Conservation (phyloP, 1,284 basidiomycete species). For the Phlebopus sp. region DNA sequence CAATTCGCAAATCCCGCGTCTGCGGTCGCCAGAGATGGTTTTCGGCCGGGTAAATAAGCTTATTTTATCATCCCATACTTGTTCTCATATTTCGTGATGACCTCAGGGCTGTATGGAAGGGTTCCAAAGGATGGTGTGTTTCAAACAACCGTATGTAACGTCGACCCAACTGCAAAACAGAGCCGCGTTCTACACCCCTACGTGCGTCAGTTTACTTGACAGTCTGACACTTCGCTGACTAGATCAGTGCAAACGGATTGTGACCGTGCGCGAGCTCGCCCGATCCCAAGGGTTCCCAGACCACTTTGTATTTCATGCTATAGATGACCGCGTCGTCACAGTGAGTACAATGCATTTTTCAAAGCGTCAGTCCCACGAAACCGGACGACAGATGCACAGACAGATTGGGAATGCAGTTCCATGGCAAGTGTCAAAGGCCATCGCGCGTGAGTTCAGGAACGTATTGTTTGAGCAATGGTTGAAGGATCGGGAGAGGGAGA, state of each 20-base stretch:
- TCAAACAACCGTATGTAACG: conserved; percentile 69
- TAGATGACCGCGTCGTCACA: conserved; percentile 50
- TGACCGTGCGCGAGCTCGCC: conserved; percentile 71
- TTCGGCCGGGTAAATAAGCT: conserved; percentile 41
- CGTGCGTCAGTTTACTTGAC: conserved; percentile 37
- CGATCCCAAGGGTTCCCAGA: conserved; percentile 78
- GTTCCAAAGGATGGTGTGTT: conserved; percentile 54
- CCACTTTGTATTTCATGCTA: conserved; percentile 56
- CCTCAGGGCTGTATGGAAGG: conserved; percentile 58
- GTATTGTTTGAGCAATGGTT: conserved; percentile 52
- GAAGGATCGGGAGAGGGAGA: conserved; percentile 26
- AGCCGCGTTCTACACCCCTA: conserved; percentile 61
- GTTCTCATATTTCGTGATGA: background rate
- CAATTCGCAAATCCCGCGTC: conserved; percentile 57
- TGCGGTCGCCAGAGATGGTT: conserved; percentile 48
- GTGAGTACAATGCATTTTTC: conserved; percentile 38
- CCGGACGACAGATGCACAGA: conserved; percentile 57
- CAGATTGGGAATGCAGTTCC: conserved; percentile 79
- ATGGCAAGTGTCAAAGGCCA: conserved; percentile 55
- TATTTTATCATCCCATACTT: background rate
- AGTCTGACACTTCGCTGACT: conserved; percentile 4
- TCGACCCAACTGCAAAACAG: conserved; percentile 74
- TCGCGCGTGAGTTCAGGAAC: conserved; percentile 57
- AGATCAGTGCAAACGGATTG: conserved; percentile 55
- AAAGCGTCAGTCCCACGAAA: conserved; percentile 1